Evolutionary conservation across 306 rosid species (phyloP), one percentile per base, ranked within the genome.

Genomic region (Begonia loranthoides): DNA sequence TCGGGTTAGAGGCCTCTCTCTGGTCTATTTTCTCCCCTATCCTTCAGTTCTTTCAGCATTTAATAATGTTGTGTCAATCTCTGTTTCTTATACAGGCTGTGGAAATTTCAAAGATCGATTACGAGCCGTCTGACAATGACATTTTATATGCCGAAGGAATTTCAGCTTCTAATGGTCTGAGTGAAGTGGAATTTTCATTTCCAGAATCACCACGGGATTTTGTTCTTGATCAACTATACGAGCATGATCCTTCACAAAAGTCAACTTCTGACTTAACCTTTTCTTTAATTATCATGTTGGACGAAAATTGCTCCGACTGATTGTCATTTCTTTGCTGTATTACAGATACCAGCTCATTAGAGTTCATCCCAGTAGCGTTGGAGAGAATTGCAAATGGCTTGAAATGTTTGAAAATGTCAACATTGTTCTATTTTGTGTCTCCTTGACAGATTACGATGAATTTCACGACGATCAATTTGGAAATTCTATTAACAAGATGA

Each of bases 141-240:
- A 80, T 87, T 65, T 58, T 83, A 75, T 87, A 71, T 38, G 84
- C 90, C 10, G 90, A 87, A 64, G 94, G 96, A 49, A 65, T 87
- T 12, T 64, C 68, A 70, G 51, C 69, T 19, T 80, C 72, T 61
- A 76, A 83, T 38, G 57, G 84, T 58, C 65, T 87, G 65, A 52
- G 63, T 61, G 71, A 65, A 11, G 60, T 83, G 78, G 87, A 83
- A 50, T 80, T 83, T 64, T 67, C 69, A 41, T 80, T 76, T 59
- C 78, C 84, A 5, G 44, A 51, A 38, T 63, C 63, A 53, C 46
- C 50, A 33, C 58, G 38, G 19, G 79, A 74, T 21, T 71, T 63
- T 49, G 16, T 52, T 43, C 51, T 79, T 54, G 80, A 67, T 38
- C 21, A 69, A 24, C 50, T 14, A 14, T 71, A 52, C 58, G 75